Evolutionary conservation across 345 rosid genomes (phyloP).

Genomic region (Citrus trifoliata): DNA sequence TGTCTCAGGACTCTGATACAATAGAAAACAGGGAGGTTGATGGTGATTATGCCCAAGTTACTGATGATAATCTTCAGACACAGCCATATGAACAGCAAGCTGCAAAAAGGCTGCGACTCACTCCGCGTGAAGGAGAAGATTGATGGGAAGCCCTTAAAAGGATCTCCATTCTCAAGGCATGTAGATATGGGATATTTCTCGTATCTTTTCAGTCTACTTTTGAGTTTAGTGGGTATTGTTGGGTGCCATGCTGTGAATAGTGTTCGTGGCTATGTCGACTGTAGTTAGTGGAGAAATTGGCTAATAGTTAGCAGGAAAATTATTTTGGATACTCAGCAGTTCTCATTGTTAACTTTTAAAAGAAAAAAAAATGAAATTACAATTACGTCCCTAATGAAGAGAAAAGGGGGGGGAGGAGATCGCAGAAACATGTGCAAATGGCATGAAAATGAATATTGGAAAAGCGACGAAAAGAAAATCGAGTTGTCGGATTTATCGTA

Average conservation of each 20-base stretch:
- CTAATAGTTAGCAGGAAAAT: background rate
- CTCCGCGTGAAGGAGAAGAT: constrained; percentile 31
- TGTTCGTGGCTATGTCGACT: background rate
- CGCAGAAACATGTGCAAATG: too few species aligned
- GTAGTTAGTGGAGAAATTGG: background rate
- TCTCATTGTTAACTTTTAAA: too few species aligned
- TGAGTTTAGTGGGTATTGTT: constrained; percentile 3
- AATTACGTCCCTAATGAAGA: too few species aligned
- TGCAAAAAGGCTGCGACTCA: constrained; percentile 57
- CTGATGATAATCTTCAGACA: constrained; percentile 1
- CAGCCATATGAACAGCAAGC: constrained; percentile 42
- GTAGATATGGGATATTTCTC: background rate
- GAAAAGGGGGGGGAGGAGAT: too few species aligned
- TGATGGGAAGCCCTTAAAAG: constrained; percentile 15
- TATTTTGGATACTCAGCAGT: background rate
- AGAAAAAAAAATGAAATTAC: too few species aligned
- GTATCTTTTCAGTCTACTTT: background rate
- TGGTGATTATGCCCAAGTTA: background rate
- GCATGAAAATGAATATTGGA: too few species aligned
- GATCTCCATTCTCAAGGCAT: constrained; percentile 27
- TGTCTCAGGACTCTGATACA: constrained; percentile 23
- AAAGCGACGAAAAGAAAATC: too few species aligned
- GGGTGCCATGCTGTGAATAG: constrained; percentile 24
- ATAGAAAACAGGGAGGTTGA: constrained; percentile 15
- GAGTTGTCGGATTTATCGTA: background rate